phyloP scores from a whole-genome alignment of 2,329 filamentous ascomycete genomes.

The Nemania diffusa region DNA sequence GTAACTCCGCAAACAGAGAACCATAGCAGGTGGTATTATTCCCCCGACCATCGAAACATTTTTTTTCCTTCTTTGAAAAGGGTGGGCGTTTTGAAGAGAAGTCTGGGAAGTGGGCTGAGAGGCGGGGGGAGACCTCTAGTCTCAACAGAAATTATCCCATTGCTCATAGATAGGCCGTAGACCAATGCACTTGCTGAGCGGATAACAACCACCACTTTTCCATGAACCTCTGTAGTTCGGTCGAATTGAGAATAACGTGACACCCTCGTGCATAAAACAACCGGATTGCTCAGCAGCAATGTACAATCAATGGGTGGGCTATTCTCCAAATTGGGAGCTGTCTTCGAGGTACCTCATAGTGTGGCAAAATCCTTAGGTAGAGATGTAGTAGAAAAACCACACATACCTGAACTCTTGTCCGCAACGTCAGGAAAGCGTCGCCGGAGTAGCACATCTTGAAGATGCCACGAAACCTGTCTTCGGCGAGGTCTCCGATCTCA shows the following conservation, averaged over 20 bases:
- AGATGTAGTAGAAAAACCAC: slow-evolving; percentile 28
- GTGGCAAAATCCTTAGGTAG: slow-evolving; percentile 9
- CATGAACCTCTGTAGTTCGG: not conserved
- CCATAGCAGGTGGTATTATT: slow-evolving; percentile 26
- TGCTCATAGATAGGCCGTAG: slow-evolving; percentile 13
- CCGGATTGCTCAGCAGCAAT: not conserved
- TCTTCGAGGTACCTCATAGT: not conserved
- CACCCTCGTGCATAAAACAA: not conserved
- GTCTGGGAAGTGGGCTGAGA: slow-evolving; percentile 9
- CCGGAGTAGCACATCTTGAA: slow-evolving; percentile 99
- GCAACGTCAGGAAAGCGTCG: slow-evolving; percentile 93
- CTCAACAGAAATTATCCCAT: slow-evolving; percentile 15
- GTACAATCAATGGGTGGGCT: not conserved
- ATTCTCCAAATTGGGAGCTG: not conserved
- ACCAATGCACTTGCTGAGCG: slow-evolving; percentile 40
- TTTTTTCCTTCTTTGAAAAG: slow-evolving; percentile 19
- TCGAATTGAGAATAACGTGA: not conserved
- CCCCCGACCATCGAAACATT: slow-evolving; percentile 31
- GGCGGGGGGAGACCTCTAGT: not conserved
- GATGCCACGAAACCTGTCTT: slow-evolving; percentile 96
- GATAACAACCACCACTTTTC: slow-evolving; percentile 13
- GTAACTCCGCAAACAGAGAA: slow-evolving; percentile 49
- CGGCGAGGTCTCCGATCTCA: slow-evolving; percentile 96
- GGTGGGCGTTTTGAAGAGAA: slow-evolving; percentile 1
- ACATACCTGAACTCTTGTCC: slow-evolving; percentile 90